Evolutionary conservation across 371 early-diverging fungal genomes (phyloP).

Genomic region (Synchytrium microbalum): DNA sequence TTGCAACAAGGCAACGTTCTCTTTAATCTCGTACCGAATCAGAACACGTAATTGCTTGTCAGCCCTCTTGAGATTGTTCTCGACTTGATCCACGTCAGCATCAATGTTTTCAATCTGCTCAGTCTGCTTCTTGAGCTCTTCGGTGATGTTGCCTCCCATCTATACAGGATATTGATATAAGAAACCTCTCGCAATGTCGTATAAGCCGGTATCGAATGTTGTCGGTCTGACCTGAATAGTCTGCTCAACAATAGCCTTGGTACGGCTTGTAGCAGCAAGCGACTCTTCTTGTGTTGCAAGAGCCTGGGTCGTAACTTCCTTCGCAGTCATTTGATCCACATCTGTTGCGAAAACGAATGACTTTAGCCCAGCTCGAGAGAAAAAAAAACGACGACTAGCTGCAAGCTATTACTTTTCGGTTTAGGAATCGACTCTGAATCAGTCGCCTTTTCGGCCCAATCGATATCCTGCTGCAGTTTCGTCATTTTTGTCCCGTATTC

Average conservation of each 20-base stretch:
- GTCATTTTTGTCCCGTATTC: conserved; percentile 30
- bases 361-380: too few species aligned
- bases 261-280: conserved; percentile 29
- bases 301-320: conserved; percentile 40
- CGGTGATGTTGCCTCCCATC: conserved; percentile 37
- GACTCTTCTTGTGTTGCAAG: conserved; percentile 40
- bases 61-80: conserved; percentile 45
- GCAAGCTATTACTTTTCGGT: neutral
- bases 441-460: conserved; percentile 45
- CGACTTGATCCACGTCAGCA: conserved; percentile 42
- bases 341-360: conserved; percentile 10
- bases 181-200: neutral
- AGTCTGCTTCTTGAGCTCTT: conserved; percentile 40
- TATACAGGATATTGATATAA: conserved; percentile 5
- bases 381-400: too few species aligned
- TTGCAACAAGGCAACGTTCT: too few species aligned
- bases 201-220: too few species aligned
- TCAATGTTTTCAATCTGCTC: conserved; percentile 44
- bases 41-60: conserved; percentile 48
- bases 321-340: conserved; percentile 43
- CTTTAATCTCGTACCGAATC: conserved; percentile 38
- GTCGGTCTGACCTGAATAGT: conserved; percentile 43
- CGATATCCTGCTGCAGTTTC: conserved; percentile 43
- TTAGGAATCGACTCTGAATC: conserved; percentile 17
- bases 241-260: conserved; percentile 36